phyloP scores from a whole-genome alignment of 495 filamentous ascomycete genomes.

The Trichoderma asperelloides region DNA sequence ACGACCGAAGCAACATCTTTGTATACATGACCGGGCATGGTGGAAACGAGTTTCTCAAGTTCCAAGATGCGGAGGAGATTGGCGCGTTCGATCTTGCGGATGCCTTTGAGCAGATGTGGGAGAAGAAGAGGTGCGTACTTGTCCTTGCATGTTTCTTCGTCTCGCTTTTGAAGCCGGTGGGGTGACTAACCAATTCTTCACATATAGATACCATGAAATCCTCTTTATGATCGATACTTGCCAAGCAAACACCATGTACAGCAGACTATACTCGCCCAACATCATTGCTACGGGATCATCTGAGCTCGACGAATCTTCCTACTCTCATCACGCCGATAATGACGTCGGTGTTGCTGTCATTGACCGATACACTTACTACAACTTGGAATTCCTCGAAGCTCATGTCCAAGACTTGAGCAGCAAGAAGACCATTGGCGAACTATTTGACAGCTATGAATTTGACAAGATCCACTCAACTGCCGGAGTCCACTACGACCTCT shows the following conservation, averaged over 20 bases:
- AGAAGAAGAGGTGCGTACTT: conserved; percentile 78
- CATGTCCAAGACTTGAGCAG: conserved; percentile 73
- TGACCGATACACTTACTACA: conserved; percentile 97
- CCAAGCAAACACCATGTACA: conserved; percentile 98
- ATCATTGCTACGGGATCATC: conserved; percentile 93
- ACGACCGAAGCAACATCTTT: conserved; percentile 89
- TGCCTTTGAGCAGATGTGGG: conserved; percentile 99
- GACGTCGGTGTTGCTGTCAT: conserved; percentile 96
- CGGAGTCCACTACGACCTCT: conserved; percentile 89
- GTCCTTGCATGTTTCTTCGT: too few species aligned
- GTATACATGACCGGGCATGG: conserved; percentile 99
- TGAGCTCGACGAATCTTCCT: conserved; percentile 87
- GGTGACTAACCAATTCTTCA: not conserved
- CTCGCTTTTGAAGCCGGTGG: not conserved
- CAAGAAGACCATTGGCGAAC: conserved; percentile 80
- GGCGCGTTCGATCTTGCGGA: conserved; percentile 92
- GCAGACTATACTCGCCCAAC: conserved; percentile 91
- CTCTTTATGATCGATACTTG: conserved; percentile 99
- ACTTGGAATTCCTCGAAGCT: conserved; percentile 90
- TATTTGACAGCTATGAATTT: conserved; percentile 93
- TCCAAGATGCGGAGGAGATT: conserved; percentile 96
- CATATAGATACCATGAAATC: conserved; percentile 76
- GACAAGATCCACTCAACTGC: conserved; percentile 88
- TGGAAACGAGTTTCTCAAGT: conserved; percentile 97
- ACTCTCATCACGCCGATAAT: conserved; percentile 95